phyloP scores from a whole-genome alignment of 1,284 basidiomycete genomes.

The Heterobasidion parviporum region DNA sequence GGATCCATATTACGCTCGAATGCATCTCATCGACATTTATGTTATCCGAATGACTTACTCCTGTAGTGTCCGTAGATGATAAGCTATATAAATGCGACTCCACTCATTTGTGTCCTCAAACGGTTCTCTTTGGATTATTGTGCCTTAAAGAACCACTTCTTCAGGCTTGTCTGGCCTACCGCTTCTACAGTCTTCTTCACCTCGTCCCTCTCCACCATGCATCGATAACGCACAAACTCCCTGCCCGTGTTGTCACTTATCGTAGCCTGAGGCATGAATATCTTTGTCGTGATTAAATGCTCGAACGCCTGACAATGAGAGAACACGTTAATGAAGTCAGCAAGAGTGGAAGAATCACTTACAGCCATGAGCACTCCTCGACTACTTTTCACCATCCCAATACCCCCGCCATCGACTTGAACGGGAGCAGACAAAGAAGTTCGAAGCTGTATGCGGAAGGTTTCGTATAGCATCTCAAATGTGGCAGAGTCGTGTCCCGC shows the following conservation, averaged over 20 bases:
- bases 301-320: conserved; percentile 56
- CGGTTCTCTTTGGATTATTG: conserved; percentile 16
- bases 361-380: conserved; percentile 56
- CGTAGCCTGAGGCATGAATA: conserved; percentile 40
- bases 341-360: conserved; percentile 17
- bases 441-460: conserved; percentile 59
- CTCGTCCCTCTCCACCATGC: conserved; percentile 43
- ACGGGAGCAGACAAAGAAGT: conserved; percentile 63
- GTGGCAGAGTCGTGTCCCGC: conserved; percentile 64
- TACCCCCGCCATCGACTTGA: conserved; percentile 61
- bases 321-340: not conserved
- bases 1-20: no score
- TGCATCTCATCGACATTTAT: no score
- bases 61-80: no score
- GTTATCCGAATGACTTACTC: no score
- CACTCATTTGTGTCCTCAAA: not conserved
- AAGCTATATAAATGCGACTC: not conserved
- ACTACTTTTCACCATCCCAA: conserved; percentile 65
- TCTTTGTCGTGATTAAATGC: conserved; percentile 38
- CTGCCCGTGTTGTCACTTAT: conserved; percentile 38
- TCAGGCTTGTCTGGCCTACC: conserved; percentile 60
- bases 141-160: conserved; percentile 66
- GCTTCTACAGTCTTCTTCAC: conserved; percentile 60
- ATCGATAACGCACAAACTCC: conserved; percentile 64
- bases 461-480: conserved; percentile 72